phyloP scores from a whole-genome alignment of 2,329 filamentous ascomycete species.

The Monosporascus sp. region DNA sequence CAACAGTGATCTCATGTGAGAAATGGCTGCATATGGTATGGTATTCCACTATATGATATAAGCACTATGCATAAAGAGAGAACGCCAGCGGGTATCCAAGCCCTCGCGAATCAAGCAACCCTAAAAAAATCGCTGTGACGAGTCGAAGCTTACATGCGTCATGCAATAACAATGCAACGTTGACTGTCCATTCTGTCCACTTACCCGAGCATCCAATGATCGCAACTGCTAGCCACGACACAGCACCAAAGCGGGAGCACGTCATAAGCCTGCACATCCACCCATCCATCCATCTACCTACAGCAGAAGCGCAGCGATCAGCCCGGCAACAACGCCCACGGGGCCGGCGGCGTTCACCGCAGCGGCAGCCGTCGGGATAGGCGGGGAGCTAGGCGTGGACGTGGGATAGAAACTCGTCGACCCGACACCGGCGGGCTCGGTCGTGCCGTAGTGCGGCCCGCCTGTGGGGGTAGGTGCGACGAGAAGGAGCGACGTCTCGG shows the following conservation, averaged over 20 bases:
- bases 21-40: neutral
- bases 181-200: neutral
- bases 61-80: neutral
- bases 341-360: neutral
- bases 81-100: neutral
- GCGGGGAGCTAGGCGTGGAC: neutral
- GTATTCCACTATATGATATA: neutral
- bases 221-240: neutral
- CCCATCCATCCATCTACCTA: neutral
- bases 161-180: neutral
- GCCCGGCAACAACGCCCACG: neutral
- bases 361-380: neutral
- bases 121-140: neutral
- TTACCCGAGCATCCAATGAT: no score
- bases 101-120: neutral
- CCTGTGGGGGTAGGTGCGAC: neutral
- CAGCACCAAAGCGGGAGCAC: neutral
- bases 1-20: neutral
- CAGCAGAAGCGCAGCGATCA: neutral
- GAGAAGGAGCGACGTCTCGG: neutral
- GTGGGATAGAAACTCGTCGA: neutral
- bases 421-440: neutral
- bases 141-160: neutral
- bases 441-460: neutral
- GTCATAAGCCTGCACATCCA: no score